Evolutionary conservation across 2,329 filamentous ascomycete species (phyloP).

Genomic region (Thelonectria rubi): DNA sequence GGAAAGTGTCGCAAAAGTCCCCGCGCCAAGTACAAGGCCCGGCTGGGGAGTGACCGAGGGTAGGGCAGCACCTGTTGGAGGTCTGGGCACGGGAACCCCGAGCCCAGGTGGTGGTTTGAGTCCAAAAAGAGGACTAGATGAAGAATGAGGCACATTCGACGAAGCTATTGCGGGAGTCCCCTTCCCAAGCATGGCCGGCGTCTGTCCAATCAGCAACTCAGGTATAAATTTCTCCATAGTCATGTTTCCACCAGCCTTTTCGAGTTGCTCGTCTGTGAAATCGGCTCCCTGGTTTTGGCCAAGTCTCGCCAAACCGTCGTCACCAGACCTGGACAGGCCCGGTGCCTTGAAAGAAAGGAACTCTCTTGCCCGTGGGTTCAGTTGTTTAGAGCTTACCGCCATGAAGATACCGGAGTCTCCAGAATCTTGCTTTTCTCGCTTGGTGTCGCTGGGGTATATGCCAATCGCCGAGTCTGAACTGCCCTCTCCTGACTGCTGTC

Average conservation of each 20-base stretch:
- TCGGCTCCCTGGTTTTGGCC: not conserved
- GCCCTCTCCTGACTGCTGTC: not conserved
- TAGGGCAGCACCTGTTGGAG: not conserved
- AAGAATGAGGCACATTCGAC: conserved; percentile 7
- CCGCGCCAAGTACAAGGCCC: not conserved
- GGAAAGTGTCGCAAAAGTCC: not conserved
- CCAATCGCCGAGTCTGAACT: conserved; percentile 25
- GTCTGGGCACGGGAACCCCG: not conserved
- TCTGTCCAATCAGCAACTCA: not conserved
- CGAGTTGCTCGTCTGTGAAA: not conserved
- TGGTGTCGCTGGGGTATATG: not conserved
- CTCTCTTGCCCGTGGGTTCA: conserved; percentile 48
- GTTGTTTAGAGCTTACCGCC: conserved; percentile 22
- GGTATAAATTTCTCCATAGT: not conserved
- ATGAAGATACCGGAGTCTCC: conserved; percentile 34
- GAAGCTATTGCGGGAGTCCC: not conserved
- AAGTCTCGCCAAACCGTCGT: not conserved
- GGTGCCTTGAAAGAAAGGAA: conserved; percentile 43
- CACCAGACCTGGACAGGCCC: not conserved
- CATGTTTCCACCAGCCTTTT: not conserved
- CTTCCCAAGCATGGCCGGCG: not conserved
- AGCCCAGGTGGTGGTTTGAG: conserved; percentile 5
- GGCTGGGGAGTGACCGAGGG: not conserved
- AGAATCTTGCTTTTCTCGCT: conserved; percentile 23
- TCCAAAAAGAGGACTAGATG: conserved; percentile 19